Percentiles rank a stretch among this genome's conserved stretches.
Conservation (phyloP, 2,329 filamentous ascomycete genomes). For the Aspergillus tamarii region DNA sequence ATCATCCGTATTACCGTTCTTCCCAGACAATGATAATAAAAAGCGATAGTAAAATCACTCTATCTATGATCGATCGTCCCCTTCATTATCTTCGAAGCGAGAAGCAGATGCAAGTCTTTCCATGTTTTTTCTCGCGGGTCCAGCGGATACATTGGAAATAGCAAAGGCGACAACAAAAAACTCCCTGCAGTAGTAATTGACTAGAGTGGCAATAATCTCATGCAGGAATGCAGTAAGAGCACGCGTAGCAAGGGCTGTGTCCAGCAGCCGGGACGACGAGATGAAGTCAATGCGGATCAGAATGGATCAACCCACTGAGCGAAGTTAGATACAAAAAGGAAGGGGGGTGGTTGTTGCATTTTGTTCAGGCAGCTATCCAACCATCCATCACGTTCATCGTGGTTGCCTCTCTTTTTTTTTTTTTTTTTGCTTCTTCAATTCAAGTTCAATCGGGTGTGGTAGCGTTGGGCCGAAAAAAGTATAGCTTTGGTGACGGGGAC, state of each 20-base stretch:
- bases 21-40: background rate
- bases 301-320: background rate
- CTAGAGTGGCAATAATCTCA: background rate
- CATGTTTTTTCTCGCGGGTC: constrained; percentile 19
- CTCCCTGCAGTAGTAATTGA: background rate
- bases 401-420: background rate
- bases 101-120: background rate
- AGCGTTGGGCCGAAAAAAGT: background rate
- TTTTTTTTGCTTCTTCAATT: background rate
- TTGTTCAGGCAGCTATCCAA: background rate
- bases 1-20: background rate
- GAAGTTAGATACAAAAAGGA: background rate
- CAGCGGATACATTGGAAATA: constrained; percentile 17
- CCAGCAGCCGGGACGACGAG: background rate
- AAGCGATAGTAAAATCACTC: background rate
- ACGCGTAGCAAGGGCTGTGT: background rate
- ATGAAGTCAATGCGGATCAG: background rate
- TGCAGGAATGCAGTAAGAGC: background rate
- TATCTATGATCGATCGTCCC: constrained; percentile 4
- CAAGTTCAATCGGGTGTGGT: background rate
- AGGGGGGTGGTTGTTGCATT: too few species aligned
- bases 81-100: background rate
- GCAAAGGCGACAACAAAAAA: background rate
- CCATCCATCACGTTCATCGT: background rate
- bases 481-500: background rate